phyloP scores from a whole-genome alignment of 2,329 filamentous ascomycete genomes.

The Diaporthe aspalathi region DNA sequence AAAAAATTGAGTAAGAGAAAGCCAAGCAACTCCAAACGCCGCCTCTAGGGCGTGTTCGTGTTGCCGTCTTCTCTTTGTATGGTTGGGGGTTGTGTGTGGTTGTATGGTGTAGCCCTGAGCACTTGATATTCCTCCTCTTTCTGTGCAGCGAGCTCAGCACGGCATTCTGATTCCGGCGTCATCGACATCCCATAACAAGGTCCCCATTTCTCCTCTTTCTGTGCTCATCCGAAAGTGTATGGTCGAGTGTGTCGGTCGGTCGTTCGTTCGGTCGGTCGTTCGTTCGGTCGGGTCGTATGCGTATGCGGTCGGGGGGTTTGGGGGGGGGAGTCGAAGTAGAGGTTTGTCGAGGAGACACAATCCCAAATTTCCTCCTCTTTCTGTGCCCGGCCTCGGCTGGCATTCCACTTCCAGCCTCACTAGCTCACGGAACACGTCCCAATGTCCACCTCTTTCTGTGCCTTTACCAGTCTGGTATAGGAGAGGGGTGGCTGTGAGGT shows the following conservation, averaged over 20 bases:
- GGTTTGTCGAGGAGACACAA: slow-evolving; percentile 15
- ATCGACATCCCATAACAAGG: slow-evolving; percentile 3
- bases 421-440: slow-evolving; percentile 1
- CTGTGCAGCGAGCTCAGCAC: slow-evolving; percentile 12
- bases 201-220: slow-evolving; percentile 31
- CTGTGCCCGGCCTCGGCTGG: background rate
- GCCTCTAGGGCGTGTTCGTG: slow-evolving; percentile 10
- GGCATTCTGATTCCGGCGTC: slow-evolving; percentile 12
- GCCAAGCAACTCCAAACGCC: slow-evolving; percentile 22
- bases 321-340: background rate
- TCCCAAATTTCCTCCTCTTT: background rate
- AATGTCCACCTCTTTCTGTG: slow-evolving; percentile 7
- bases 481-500: background rate
- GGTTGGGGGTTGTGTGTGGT: background rate
- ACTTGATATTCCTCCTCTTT: slow-evolving; percentile 17
- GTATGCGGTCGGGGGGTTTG: too few relatives aligned
- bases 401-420: slow-evolving; percentile 16
- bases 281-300: background rate
- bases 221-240: background rate
- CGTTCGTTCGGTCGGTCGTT: background rate
- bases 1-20: slow-evolving; percentile 18
- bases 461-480: background rate
- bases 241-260: background rate
- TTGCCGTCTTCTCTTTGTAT: slow-evolving; percentile 3
- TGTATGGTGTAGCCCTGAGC: background rate